phyloP scores from a whole-genome alignment of 2,329 filamentous ascomycete genomes.

The Exophiala spinifera region DNA sequence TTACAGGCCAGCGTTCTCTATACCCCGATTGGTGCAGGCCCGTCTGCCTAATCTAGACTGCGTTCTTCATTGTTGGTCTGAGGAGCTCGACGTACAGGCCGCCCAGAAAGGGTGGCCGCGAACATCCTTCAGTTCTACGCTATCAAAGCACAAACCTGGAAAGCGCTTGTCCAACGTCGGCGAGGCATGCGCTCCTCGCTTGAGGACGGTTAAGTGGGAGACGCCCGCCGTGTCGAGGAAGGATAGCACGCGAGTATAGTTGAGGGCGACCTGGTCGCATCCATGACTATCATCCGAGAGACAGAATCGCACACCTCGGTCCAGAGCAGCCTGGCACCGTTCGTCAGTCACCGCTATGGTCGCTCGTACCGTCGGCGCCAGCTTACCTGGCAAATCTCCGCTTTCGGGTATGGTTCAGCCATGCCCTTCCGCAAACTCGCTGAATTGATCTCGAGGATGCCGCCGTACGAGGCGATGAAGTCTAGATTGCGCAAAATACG shows the following conservation, averaged over 20 bases:
- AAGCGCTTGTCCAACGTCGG: conserved; percentile 8
- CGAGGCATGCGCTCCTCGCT: conserved; percentile 6
- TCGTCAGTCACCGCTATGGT: conserved; percentile 6
- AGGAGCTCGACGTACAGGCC: neutral
- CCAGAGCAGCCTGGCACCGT: conserved; percentile 61
- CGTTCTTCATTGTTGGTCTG: no score
- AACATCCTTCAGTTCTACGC: conserved; percentile 12
- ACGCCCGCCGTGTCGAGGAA: conserved; percentile 60
- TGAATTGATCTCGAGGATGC: conserved; percentile 85
- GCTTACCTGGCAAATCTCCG: conserved; percentile 70
- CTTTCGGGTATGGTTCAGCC: conserved; percentile 81
- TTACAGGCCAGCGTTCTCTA: no score
- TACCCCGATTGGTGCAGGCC: no score
- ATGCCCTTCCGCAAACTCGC: conserved; percentile 85
- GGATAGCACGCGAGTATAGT: conserved; percentile 68
- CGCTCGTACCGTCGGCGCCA: neutral
- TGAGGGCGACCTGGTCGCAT: conserved; percentile 79
- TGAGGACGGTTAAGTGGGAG: conserved; percentile 38
- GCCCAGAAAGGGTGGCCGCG: conserved; percentile 10
- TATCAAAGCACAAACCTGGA: conserved; percentile 3
- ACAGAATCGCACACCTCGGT: conserved; percentile 75
- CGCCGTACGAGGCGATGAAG: conserved; percentile 68
- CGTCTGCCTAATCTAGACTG: no score
- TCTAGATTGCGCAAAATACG: conserved; percentile 71
- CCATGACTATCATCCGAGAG: conserved; percentile 95